phyloP scores from a whole-genome alignment of 805 yeast genomes.

The Suhomyces sp. region DNA sequence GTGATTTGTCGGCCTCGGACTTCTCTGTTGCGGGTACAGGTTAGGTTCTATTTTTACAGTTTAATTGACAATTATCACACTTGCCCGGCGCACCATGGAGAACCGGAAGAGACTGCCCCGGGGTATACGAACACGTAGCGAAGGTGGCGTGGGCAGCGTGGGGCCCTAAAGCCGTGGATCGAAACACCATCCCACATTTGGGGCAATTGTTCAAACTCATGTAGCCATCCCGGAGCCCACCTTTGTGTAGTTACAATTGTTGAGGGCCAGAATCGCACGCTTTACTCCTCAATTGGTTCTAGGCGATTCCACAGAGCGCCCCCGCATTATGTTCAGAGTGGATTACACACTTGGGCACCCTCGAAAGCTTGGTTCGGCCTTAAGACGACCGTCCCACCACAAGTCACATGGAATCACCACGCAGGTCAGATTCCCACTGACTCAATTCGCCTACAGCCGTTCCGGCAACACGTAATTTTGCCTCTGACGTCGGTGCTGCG shows the following conservation, averaged over 20 bases:
- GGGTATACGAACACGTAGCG: neutral
- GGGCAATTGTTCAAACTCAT: neutral
- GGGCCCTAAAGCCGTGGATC: neutral
- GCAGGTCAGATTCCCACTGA: neutral
- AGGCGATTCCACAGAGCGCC: neutral
- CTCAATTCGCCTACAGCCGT: neutral
- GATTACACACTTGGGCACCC: neutral
- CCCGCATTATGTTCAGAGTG: neutral
- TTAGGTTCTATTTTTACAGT: neutral
- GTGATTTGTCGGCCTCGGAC: slow-evolving; percentile 14
- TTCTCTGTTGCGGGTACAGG: slow-evolving; percentile 9
- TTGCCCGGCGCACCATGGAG: neutral
- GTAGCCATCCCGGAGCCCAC: neutral
- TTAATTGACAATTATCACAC: neutral
- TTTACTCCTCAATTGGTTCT: neutral
- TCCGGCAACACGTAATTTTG: neutral
- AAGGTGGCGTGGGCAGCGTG: neutral
- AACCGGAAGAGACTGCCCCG: neutral
- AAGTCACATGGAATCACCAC: neutral
- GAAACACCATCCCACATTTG: neutral
- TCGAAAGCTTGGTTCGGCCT: neutral
- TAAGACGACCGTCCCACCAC: neutral
- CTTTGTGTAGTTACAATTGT: neutral
- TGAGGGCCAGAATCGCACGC: neutral
- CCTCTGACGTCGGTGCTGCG: neutral